Evolutionary conservation across 2,329 filamentous ascomycete genomes (phyloP).

Genomic region (Aspergillus ruber): DNA sequence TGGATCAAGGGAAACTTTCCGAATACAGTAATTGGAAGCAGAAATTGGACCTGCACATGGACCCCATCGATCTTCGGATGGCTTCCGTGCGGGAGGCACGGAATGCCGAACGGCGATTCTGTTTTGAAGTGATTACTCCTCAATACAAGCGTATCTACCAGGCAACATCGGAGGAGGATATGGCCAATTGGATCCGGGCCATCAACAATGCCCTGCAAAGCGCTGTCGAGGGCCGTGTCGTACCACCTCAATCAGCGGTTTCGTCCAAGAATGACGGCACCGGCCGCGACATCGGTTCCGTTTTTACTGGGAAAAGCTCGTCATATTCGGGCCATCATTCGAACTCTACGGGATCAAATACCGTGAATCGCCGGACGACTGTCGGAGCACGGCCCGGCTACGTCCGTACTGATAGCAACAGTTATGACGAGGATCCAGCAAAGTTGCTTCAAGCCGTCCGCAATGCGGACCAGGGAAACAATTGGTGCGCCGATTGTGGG

Average conservation of each 20-base stretch:
- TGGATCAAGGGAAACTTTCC: slow-evolving; percentile 92
- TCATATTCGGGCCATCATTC: slow-evolving; percentile 50
- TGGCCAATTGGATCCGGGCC: slow-evolving; percentile 91
- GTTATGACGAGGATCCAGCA: slow-evolving; percentile 74
- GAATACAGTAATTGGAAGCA: slow-evolving; percentile 99
- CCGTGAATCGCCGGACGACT: slow-evolving; percentile 77
- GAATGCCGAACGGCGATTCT: slow-evolving; percentile 90
- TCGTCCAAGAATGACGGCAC: slow-evolving; percentile 48
- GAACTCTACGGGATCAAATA: slow-evolving; percentile 42
- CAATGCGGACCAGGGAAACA: slow-evolving; percentile 86
- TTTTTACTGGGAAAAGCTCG: slow-evolving; percentile 85
- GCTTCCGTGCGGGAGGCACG: slow-evolving; percentile 93
- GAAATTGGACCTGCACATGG: slow-evolving; percentile 91
- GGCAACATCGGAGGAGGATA: slow-evolving; percentile 94
- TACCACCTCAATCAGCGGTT: slow-evolving; percentile 41
- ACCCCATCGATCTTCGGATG: slow-evolving; percentile 93
- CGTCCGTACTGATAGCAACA: slow-evolving; percentile 61
- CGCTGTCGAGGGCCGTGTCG: slow-evolving; percentile 76
- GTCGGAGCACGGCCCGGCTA: slow-evolving; percentile 80
- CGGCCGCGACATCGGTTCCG: slow-evolving; percentile 82
- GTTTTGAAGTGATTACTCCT: slow-evolving; percentile 96
- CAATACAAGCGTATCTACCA: slow-evolving; percentile 95
- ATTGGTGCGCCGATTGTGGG: slow-evolving; percentile 88
- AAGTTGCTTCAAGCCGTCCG: slow-evolving; percentile 81
- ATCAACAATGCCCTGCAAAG: slow-evolving; percentile 97